A percentile compares a stretch with the other conserved stretches of the same genome.
phyloP scores from a whole-genome alignment of 2,329 filamentous ascomycete species.

The Aspergillus proliferans region DNA sequence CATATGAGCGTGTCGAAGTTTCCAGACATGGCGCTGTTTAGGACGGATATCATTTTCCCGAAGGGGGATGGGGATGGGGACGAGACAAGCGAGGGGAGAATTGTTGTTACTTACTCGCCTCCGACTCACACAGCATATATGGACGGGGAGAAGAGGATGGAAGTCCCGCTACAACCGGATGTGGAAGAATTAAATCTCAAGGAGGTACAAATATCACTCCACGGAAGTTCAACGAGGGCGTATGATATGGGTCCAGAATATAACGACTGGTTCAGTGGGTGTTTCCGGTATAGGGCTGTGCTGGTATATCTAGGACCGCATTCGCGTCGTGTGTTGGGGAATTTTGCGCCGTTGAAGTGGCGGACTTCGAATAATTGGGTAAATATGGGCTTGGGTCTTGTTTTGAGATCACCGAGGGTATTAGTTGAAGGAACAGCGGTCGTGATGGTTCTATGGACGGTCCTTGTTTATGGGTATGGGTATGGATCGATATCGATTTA shows the following conservation, averaged over 20 bases:
- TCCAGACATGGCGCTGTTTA: conserved; percentile 59
- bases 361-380: not conserved
- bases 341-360: conserved; percentile 41
- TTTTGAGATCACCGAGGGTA: no score
- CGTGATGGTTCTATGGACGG: no score
- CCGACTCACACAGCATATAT: conserved; percentile 12
- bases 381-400: no score
- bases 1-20: conserved; percentile 57
- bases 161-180: conserved; percentile 54
- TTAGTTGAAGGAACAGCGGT: no score
- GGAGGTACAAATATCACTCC: conserved; percentile 51
- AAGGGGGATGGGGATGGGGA: conserved; percentile 22
- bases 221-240: conserved; percentile 52
- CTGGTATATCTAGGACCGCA: conserved; percentile 62
- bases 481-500: no score
- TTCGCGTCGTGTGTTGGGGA: conserved; percentile 57
- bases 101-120: conserved; percentile 36
- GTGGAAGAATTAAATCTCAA: conserved; percentile 37
- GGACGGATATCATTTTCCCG: conserved; percentile 46
- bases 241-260: conserved; percentile 58
- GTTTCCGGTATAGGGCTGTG: conserved; percentile 57
- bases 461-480: no score
- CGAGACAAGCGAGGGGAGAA: conserved; percentile 23
- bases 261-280: conserved; percentile 61
- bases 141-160: conserved; percentile 29